Conservation (phyloP, 352 stramenopile genomes). For the Halophytophthora batemanensis region DNA sequence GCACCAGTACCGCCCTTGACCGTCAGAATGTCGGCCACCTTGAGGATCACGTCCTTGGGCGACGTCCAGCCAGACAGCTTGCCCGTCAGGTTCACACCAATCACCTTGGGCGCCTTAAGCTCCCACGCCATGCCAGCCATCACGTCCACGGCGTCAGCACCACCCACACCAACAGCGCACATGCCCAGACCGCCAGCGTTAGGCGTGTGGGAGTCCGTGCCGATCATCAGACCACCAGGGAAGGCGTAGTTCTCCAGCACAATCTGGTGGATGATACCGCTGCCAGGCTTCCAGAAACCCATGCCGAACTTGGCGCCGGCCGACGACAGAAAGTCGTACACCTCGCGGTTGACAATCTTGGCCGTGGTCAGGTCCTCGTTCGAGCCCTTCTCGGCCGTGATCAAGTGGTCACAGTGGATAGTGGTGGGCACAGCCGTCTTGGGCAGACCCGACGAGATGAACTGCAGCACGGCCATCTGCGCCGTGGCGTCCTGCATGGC, state of each 20-base stretch:
- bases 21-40: constrained; percentile 92
- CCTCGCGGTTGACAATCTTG: constrained; percentile 90
- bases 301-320: constrained; percentile 93
- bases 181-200: constrained; percentile 93
- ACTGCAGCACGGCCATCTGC: constrained; percentile 95
- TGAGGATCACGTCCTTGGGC: constrained; percentile 94
- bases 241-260: constrained; percentile 95
- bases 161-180: constrained; percentile 91
- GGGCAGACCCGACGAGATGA: constrained; percentile 92
- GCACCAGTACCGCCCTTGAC: constrained; percentile 92
- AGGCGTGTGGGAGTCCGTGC: constrained; percentile 93
- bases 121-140: constrained; percentile 95
- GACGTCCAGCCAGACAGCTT: constrained; percentile 93
- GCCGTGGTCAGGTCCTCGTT: constrained; percentile 83
- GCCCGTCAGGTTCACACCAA: constrained; percentile 92
- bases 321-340: constrained; percentile 92
- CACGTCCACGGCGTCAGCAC: constrained; percentile 91
- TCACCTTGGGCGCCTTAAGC: constrained; percentile 94
- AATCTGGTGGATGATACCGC: constrained; percentile 94
- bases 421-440: constrained; percentile 92
- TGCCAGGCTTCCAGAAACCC: constrained; percentile 93
- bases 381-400: constrained; percentile 91
- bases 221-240: constrained; percentile 93
- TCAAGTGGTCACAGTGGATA: constrained; percentile 95
- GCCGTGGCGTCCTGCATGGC: constrained; percentile 94